phyloP scores from a whole-genome alignment of 1,284 basidiomycete genomes.

The Moesziomyces sp. region DNA sequence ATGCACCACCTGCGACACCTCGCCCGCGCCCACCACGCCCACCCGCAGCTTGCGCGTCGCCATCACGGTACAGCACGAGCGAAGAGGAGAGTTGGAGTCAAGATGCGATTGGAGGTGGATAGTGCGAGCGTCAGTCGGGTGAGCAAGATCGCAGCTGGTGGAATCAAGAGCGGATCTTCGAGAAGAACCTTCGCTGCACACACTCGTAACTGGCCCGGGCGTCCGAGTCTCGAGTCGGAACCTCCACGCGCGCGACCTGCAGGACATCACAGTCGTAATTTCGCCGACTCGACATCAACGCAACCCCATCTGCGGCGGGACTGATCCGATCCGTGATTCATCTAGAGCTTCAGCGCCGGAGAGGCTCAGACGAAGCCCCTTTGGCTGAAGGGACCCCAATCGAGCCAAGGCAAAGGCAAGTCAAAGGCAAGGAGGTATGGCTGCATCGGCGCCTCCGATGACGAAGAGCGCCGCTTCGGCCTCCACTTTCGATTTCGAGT shows the following conservation, averaged over 20 bases:
- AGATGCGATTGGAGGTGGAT: background rate
- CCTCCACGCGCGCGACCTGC: no score
- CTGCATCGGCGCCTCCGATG: slow-evolving; percentile 6
- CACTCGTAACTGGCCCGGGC: slow-evolving; percentile 9
- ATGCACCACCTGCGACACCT: slow-evolving; percentile 62
- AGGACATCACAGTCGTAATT: no score
- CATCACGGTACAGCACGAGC: background rate
- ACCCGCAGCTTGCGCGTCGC: slow-evolving; percentile 31
- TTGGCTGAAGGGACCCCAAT: no score
- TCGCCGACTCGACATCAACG: no score
- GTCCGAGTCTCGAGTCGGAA: slow-evolving; percentile 6
- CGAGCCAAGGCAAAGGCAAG: background rate
- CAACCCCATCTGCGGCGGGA: no score
- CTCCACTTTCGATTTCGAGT: slow-evolving; percentile 15
- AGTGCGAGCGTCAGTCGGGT: background rate
- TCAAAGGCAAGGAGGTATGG: slow-evolving; percentile 2
- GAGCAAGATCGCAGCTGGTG: no score
- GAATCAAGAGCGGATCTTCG: no score
- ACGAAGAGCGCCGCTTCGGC: slow-evolving; percentile 3
- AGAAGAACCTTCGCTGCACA: background rate
- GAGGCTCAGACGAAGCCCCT: no score
- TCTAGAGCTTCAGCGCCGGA: no score
- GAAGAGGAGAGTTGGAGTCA: background rate
- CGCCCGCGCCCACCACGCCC: slow-evolving; percentile 60
- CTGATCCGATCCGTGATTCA: background rate